Percentiles rank a stretch among this genome's conserved stretches.
Conservation (phyloP, 345 rosid species). For the Eucalyptus marginata region DNA sequence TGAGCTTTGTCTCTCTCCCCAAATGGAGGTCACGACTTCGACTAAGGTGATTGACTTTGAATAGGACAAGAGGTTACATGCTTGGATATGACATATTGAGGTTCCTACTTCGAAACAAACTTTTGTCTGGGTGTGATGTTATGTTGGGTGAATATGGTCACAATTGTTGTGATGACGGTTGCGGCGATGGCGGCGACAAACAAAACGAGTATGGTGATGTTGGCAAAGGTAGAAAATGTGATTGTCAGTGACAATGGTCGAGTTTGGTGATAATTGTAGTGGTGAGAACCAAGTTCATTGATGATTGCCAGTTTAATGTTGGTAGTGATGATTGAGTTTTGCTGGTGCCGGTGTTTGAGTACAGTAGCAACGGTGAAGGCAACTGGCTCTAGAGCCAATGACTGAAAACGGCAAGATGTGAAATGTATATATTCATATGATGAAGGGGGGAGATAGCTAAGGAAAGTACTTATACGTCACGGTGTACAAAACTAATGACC, state of each 20-base stretch:
- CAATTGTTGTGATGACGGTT: rapidly evolving
- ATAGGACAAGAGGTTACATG: too few relatives aligned
- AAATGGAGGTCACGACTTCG: background rate
- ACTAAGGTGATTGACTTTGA: background rate
- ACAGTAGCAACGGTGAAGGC: rapidly evolving
- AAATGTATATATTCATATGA: background rate
- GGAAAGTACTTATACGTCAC: rapidly evolving
- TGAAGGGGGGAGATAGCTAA: rapidly evolving
- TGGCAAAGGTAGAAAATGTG: rapidly evolving
- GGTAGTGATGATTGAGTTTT: rapidly evolving
- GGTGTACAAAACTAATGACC: rapidly evolving
- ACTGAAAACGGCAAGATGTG: rapidly evolving
- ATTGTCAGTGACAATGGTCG: rapidly evolving
- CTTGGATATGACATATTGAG: too few relatives aligned
- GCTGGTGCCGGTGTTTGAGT: rapidly evolving
- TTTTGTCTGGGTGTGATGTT: background rate
- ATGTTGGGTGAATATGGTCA: background rate
- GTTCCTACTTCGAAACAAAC: rapidly evolving
- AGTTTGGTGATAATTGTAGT: background rate
- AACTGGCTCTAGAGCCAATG: rapidly evolving
- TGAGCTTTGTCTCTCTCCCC: background rate
- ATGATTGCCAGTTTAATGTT: background rate
- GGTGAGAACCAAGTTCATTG: background rate
- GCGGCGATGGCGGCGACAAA: rapidly evolving
- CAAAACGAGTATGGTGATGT: rapidly evolving